phyloP scores from a whole-genome alignment of 768 basidiomycete genomes.

The Boletus sp. region DNA sequence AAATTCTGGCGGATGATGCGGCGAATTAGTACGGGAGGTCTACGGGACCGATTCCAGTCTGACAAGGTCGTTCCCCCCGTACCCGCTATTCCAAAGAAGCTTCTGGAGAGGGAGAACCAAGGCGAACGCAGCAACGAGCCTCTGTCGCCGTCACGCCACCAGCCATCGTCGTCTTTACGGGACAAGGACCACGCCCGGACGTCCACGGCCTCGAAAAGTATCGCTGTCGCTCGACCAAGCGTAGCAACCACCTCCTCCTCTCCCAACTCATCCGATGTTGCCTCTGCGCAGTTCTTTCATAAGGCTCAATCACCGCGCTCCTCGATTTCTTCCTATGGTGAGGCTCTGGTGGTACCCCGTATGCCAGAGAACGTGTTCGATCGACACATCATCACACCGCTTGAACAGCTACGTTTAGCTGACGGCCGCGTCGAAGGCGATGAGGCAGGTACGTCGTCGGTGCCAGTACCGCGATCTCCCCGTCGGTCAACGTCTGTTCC shows the following conservation, averaged over 20 bases:
- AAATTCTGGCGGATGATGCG: slow-evolving; percentile 70
- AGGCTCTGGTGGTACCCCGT: slow-evolving; percentile 36
- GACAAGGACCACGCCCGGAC: slow-evolving; percentile 5
- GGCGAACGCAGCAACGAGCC: slow-evolving; percentile 1
- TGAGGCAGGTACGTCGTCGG: background rate
- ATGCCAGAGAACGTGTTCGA: slow-evolving; percentile 32
- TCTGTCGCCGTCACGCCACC: slow-evolving; percentile 6
- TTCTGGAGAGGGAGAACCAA: slow-evolving; percentile 16
- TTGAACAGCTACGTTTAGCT: slow-evolving; percentile 46
- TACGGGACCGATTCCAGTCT: slow-evolving; percentile 47
- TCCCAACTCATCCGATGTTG: slow-evolving; percentile 55
- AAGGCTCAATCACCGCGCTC: slow-evolving; percentile 47
- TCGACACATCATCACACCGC: slow-evolving; percentile 54
- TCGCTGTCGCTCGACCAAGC: slow-evolving; percentile 35
- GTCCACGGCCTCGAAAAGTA: slow-evolving; percentile 6
- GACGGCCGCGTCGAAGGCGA: slow-evolving; percentile 16
- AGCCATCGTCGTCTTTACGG: slow-evolving; percentile 1
- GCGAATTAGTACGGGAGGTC: slow-evolving; percentile 59
- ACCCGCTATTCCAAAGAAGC: slow-evolving; percentile 53
- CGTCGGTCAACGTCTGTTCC: slow-evolving; percentile 22
- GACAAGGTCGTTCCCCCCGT: slow-evolving; percentile 48
- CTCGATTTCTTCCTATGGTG: slow-evolving; percentile 55
- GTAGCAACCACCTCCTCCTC: slow-evolving; percentile 59
- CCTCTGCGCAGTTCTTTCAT: slow-evolving; percentile 51
- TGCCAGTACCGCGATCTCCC: slow-evolving; percentile 8